Percentiles rank a stretch among this genome's conserved stretches.
phyloP scores from a whole-genome alignment of 1,284 basidiomycete genomes.

The Trametes pubescens region DNA sequence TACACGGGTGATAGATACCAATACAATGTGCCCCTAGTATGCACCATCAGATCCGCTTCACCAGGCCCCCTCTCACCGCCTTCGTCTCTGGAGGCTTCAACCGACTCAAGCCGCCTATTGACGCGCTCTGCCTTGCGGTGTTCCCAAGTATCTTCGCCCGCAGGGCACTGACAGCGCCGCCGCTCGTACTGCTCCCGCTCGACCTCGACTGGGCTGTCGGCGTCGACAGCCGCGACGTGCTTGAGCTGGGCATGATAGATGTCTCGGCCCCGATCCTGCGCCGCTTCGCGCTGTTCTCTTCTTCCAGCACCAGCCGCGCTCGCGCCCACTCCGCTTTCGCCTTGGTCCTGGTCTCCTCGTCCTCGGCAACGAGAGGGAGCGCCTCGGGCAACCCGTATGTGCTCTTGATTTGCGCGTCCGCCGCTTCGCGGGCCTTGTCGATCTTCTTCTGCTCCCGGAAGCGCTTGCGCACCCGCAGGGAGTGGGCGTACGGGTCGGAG shows the following conservation, averaged over 20 bases:
- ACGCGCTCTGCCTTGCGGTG: conserved; percentile 37
- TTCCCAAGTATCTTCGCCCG: conserved; percentile 67
- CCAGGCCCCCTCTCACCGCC: conserved; percentile 7
- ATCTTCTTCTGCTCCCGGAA: conserved; percentile 90
- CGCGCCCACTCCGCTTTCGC: conserved; percentile 71
- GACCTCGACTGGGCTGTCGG: conserved; percentile 22
- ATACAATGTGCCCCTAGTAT: not conserved
- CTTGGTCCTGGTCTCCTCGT: conserved; percentile 58
- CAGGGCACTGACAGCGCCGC: conserved; percentile 52
- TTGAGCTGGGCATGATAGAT: conserved; percentile 41
- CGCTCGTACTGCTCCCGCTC: conserved; percentile 14
- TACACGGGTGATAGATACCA: conserved; percentile 6
- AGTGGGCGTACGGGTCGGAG: conserved; percentile 86
- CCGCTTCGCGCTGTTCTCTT: conserved; percentile 54
- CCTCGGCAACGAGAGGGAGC: conserved; percentile 67
- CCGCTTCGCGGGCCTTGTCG: conserved; percentile 67
- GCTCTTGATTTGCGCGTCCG: conserved; percentile 74
- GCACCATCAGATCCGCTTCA: conserved; percentile 20
- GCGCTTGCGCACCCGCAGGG: conserved; percentile 73
- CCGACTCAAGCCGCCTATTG: conserved; percentile 22
- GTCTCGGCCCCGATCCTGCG: conserved; percentile 52
- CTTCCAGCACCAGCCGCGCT: conserved; percentile 53
- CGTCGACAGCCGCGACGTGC: conserved; percentile 22
- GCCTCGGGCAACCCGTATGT: conserved; percentile 78
- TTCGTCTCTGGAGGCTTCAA: conserved; percentile 35